These are phyloP conservation scores for Podospora anserina DNA, from an alignment of 495 filamentous ascomycete genomes.

Conservation along the genomic window DNA sequence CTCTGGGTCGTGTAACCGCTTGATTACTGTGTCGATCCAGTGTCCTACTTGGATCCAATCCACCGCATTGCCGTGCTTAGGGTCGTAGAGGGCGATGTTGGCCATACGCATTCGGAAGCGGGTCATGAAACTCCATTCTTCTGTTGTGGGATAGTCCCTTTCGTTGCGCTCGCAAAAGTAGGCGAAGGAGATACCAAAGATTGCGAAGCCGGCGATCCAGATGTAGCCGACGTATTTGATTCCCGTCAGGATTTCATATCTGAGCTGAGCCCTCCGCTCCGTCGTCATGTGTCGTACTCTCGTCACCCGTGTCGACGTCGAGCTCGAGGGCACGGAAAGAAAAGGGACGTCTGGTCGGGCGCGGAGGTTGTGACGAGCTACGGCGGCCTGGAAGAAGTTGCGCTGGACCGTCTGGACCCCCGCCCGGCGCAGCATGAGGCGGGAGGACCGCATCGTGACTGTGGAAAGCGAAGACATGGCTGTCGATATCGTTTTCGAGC, in stretches of 20 bases:
- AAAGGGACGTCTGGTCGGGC: constrained; percentile 77
- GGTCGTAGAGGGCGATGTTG: constrained; percentile 52
- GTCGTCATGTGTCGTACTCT: constrained; percentile 73
- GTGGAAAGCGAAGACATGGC: not conserved
- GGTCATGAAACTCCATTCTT: constrained; percentile 67
- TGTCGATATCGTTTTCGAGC: not conserved
- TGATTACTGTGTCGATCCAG: constrained; percentile 52
- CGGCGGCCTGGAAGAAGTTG: constrained; percentile 29
- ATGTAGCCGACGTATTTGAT: constrained; percentile 57
- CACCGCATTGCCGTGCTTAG: constrained; percentile 46
- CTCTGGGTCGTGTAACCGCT: constrained; percentile 59
- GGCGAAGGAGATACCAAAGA: constrained; percentile 54
- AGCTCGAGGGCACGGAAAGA: constrained; percentile 50
- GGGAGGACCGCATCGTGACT: constrained; percentile 27
- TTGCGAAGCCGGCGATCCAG: constrained; percentile 53
- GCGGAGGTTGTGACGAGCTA: constrained; percentile 19
- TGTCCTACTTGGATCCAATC: constrained; percentile 63
- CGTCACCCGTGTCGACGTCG: constrained; percentile 35
- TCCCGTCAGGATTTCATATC: constrained; percentile 57
- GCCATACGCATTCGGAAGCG: constrained; percentile 60
- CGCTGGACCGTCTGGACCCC: constrained; percentile 19
- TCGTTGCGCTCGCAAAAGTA: constrained; percentile 68
- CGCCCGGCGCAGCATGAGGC: constrained; percentile 24
- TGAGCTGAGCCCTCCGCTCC: constrained; percentile 64
- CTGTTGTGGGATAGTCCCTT: constrained; percentile 67